A percentile compares a stretch with the other conserved stretches of the same genome.
Conservation (phyloP, 2,329 filamentous ascomycete genomes). For the Neonectria coccinea region DNA sequence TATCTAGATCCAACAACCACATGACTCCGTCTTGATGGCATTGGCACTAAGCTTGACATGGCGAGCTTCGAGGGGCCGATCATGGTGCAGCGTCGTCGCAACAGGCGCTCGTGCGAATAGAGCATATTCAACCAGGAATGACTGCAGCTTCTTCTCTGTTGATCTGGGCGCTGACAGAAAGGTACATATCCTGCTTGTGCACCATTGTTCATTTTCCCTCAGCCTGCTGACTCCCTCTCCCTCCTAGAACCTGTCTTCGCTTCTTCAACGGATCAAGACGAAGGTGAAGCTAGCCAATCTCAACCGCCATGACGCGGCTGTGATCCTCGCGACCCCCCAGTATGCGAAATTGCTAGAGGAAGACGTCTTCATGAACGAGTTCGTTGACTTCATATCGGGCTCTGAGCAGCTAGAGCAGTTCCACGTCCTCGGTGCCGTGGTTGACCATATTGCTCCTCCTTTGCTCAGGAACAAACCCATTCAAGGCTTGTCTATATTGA, state of each 20-base stretch:
- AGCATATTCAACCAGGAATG: slow-evolving; percentile 36
- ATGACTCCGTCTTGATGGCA: slow-evolving; percentile 38
- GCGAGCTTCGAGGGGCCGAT: slow-evolving; percentile 36
- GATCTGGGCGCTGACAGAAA: slow-evolving; percentile 32
- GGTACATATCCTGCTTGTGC: slow-evolving; percentile 16
- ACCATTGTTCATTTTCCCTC: background rate
- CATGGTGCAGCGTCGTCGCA: slow-evolving; percentile 29
- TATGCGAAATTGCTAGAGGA: slow-evolving; percentile 63
- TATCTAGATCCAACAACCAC: background rate
- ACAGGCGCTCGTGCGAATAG: slow-evolving; percentile 29
- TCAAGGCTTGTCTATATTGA: slow-evolving; percentile 65
- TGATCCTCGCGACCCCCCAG: slow-evolving; percentile 63
- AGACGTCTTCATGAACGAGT: slow-evolving; percentile 54
- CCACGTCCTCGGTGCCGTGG: slow-evolving; percentile 65
- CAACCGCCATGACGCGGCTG: slow-evolving; percentile 54
- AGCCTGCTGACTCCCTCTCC: slow-evolving; percentile 30
- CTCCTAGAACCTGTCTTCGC: slow-evolving; percentile 31
- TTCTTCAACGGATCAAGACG: slow-evolving; percentile 35
- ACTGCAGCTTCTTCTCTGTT: slow-evolving; percentile 38
- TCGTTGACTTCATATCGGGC: slow-evolving; percentile 62
- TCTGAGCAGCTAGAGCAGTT: slow-evolving; percentile 53
- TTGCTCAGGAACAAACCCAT: slow-evolving; percentile 46
- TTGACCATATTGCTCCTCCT: slow-evolving; percentile 64
- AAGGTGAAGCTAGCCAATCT: slow-evolving; percentile 46
- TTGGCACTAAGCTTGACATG: slow-evolving; percentile 36